A percentile compares a stretch with the other conserved stretches of the same genome.
Evolutionary conservation across 2,329 filamentous ascomycete species (phyloP).

Genomic region (Plenodomus lindquistii): DNA sequence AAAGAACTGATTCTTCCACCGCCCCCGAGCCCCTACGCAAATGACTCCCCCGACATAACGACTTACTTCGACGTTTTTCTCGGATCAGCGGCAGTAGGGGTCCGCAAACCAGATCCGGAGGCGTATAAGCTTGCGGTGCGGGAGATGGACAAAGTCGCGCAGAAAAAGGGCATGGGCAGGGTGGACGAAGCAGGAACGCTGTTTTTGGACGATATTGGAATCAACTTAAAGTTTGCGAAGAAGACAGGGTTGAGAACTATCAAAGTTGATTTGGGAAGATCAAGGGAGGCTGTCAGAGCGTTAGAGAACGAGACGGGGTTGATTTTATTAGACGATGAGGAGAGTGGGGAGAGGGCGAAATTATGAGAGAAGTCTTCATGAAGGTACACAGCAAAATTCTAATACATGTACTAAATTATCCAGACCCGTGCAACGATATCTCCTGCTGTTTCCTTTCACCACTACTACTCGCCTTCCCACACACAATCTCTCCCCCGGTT

Average conservation of each 20-base stretch:
- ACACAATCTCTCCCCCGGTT: not conserved
- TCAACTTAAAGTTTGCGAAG: constrained; percentile 83
- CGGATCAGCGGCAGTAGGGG: constrained; percentile 80
- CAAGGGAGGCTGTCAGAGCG: constrained; percentile 79
- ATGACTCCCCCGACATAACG: constrained; percentile 57
- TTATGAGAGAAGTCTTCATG: constrained; percentile 15
- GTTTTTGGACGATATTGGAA: constrained; percentile 93
- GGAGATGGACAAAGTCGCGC: constrained; percentile 66
- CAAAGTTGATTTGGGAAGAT: constrained; percentile 78
- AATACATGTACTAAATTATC: no score
- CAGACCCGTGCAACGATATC: not conserved
- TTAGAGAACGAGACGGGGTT: constrained; percentile 77
- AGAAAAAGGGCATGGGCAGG: constrained; percentile 55
- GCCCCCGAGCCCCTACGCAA: constrained; percentile 24
- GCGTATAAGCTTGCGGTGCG: constrained; percentile 78
- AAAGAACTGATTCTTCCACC: constrained; percentile 36
- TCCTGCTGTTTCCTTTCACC: not conserved
- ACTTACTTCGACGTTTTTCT: constrained; percentile 84
- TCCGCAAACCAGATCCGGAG: constrained; percentile 81
- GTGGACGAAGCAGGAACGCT: constrained; percentile 71
- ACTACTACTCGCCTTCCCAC: not conserved
- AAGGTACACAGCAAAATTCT: not conserved
- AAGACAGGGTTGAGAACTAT: constrained; percentile 77
- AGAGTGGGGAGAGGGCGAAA: constrained; percentile 22
- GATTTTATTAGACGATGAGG: constrained; percentile 55